Evolutionary conservation across 1,139 yeast genomes (phyloP), one percentile per base, ranked within the genome.

Genomic region (Diutina siamensis): DNA sequence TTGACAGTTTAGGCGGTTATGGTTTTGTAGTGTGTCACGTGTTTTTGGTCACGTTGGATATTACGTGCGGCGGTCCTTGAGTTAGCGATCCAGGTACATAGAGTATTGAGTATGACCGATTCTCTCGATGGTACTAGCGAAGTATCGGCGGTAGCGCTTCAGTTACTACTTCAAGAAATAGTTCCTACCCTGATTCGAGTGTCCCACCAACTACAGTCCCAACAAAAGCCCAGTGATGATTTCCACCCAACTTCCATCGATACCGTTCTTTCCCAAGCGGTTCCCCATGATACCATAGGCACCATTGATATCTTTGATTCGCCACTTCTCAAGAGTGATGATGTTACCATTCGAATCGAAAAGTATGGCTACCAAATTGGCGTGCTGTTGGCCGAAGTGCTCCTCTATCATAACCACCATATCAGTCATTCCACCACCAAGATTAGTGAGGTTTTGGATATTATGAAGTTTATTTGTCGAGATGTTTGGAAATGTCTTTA

Each of bases 381-480:
- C 1, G 65, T 72, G 36, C 80, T 87, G 46, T 61, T 89, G 31
- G 76, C 87, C 1, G 94, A 88, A 56, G 63, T 83, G 34, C 64
- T 87, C 48, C 74, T 88, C 40, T 83, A 80, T 54, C 65, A 65
- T 51, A 51, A 70, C 41, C 73, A 45, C 69, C 73, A 44, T 64
- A 65, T 46, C 38, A 40, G 61, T 59, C 73, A 44, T 64, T 65
- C 46, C 42, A 44, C 61, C 59, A 49, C 62, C 48, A 72, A 72
- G 51, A 65, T 77, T 47, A 62, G 72, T 54, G 92, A 84, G 50
- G 70, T 83, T 20, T 62, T 89, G 44, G 92, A 86, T 53, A 76
- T 88, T 45, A 85, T 89, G 88, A 89, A 89, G 63, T 88, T 87
- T 57, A 77, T 89, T 1, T 88, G 97, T 61, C 76, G 95, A 45